Percentiles rank a stretch among this genome's conserved stretches.
Conservation (phyloP, 257 asterid species). For the Leonotis leonurus region DNA sequence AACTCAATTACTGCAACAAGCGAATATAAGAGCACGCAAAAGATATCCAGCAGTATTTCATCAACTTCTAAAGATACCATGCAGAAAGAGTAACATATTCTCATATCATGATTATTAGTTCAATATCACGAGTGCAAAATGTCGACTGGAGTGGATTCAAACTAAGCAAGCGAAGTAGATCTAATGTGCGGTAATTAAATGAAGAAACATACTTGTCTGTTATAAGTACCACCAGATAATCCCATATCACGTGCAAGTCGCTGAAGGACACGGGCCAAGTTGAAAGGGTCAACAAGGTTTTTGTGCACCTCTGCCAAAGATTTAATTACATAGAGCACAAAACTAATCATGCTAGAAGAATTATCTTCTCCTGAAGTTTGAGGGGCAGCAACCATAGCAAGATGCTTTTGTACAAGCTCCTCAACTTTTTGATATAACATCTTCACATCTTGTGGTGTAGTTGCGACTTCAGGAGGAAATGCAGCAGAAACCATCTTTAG, state of each 20-base stretch:
- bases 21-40: conserved; percentile 8
- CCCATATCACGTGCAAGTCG: conserved; percentile 95
- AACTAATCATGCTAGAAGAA: conserved; percentile 87
- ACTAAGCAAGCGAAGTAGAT: conserved; percentile 10
- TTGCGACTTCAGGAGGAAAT: conserved; percentile 77
- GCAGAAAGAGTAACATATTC: conserved; percentile 6
- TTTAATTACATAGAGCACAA: conserved; percentile 84
- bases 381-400: conserved; percentile 81
- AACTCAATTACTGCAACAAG: neutral
- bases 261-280: conserved; percentile 86
- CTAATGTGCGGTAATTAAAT: neutral
- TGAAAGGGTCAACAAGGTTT: conserved; percentile 72
- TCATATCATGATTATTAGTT: conserved; percentile 1
- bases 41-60: neutral
- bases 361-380: conserved; percentile 88
- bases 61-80: neutral
- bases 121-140: neutral
- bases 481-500: conserved; percentile 91
- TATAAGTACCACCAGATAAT: conserved; percentile 56
- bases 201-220: conserved; percentile 64
- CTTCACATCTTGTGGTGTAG: conserved; percentile 80
- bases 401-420: conserved; percentile 95
- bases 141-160: neutral
- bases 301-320: conserved; percentile 86
- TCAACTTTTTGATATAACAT: conserved; percentile 90